Evolutionary conservation across 108 stramenopile genomes (phyloP), one percentile per base, ranked within the genome.

Genomic region (Epithemia pelagica): DNA sequence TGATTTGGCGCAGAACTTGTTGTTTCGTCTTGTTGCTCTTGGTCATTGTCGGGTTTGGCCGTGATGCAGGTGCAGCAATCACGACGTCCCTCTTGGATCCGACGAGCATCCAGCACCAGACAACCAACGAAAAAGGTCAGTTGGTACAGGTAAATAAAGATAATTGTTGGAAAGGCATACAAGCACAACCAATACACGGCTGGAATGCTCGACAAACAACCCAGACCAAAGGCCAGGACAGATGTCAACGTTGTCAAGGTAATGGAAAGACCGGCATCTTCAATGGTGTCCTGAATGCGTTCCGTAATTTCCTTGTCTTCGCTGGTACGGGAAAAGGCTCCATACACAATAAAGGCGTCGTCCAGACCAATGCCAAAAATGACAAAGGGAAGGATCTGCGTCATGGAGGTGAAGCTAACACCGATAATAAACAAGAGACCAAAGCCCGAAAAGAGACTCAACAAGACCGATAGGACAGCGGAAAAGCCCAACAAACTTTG

Each of bases 21-120:
- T n/a, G n/a, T n/a, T 23, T 51, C 15, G 56, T 66, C 66, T 24
- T 30, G 23, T 25, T 53, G 1, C 61, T 52, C 68, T 8, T 2
- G 33, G 23, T 61, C 33, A n/a, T n/a, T n/a, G n/a, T n/a, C n/a
- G n/a, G n/a, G n/a, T 24, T 24, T 53, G 15, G 28, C 73, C 18
- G 52, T 59, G 32, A 77, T 30, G 54, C 76, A 77, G n/a, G 61
- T 28, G 27, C 33, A 72, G 30, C 76, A 77, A 62, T 73, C 76
- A 2, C 70, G 65, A 2, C 71, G 59, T 0, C 58, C 62, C 23
- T 56, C 65, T 30, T 32, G 21, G 19, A 71, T 32, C 21, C 75
- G 33, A 30, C 51, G 51, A 58, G 71, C 75, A 30, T 77, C 70
- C 20, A 77, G 27, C n/a, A n/a, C n/a, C n/a, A n/a, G n/a, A n/a